phyloP scores from a whole-genome alignment of 169 alveolate genomes.

The Plasmodium cynomolgi region DNA sequence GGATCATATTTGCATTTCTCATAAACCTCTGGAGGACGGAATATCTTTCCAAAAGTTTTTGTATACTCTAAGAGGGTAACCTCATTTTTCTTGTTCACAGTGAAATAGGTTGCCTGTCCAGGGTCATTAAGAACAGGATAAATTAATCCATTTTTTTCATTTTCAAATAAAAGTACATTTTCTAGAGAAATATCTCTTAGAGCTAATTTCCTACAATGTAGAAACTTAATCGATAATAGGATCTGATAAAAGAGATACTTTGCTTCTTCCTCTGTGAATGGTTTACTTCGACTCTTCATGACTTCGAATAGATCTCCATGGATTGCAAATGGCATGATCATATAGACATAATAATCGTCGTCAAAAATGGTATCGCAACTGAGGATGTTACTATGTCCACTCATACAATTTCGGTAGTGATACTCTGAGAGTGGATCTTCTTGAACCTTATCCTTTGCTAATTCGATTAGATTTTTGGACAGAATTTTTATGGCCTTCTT shows the following conservation, averaged over 20 bases:
- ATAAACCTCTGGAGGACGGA: conserved; percentile 87
- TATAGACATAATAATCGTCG: conserved; percentile 41
- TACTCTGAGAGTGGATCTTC: conserved; percentile 70
- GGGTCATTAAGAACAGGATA: conserved; percentile 85
- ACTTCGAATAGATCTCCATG: conserved; percentile 81
- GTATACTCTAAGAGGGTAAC: conserved; percentile 56
- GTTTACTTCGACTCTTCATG: conserved; percentile 75
- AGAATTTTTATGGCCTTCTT: conserved; percentile 53
- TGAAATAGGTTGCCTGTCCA: conserved; percentile 82
- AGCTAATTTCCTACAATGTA: conserved; percentile 78
- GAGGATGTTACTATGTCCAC: conserved; percentile 69
- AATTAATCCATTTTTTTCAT: conserved; percentile 77
- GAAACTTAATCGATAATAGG: conserved; percentile 63
- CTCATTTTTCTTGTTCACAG: conserved; percentile 23
- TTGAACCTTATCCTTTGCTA: conserved; percentile 53
- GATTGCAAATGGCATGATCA: conserved; percentile 80
- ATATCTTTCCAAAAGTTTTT: conserved; percentile 83
- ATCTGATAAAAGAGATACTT: conserved; percentile 79
- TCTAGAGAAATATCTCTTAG: conserved; percentile 81
- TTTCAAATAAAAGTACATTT: conserved; percentile 80
- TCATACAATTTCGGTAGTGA: conserved; percentile 54
- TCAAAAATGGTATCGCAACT: conserved; percentile 57
- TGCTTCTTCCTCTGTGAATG: conserved; percentile 79
- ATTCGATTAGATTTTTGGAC: conserved; percentile 54
- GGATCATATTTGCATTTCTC: conserved; percentile 79